These are phyloP conservation scores for Colletotrichum agaves DNA, from an alignment of 2,329 filamentous ascomycete species.

Conservation along the genomic window DNA sequence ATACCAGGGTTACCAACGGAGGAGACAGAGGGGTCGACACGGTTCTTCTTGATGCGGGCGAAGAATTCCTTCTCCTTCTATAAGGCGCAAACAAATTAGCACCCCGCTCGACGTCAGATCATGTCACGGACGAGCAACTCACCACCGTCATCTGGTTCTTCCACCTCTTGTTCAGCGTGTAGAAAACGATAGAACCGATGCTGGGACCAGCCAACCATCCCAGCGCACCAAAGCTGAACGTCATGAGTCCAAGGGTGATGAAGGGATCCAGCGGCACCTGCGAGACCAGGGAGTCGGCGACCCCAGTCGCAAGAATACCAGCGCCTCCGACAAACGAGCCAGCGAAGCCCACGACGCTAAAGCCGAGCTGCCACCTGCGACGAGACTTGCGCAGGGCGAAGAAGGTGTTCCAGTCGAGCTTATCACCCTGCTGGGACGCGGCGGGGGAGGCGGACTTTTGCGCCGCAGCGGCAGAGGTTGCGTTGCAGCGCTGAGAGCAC, in stretches of 20 bases:
- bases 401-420: slow-evolving; percentile 91
- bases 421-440: slow-evolving; percentile 36
- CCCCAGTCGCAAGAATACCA: slow-evolving; percentile 73
- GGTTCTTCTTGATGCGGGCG: slow-evolving; percentile 87
- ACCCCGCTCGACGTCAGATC: not conserved
- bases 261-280: slow-evolving; percentile 89
- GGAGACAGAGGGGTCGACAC: slow-evolving; percentile 89
- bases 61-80: slow-evolving; percentile 96
- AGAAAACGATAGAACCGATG: slow-evolving; percentile 83
- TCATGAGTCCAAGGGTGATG: slow-evolving; percentile 83
- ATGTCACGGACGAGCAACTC: slow-evolving; percentile 46
- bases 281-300: slow-evolving; percentile 76
- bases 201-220: slow-evolving; percentile 92
- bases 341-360: slow-evolving; percentile 74
- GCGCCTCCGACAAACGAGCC: slow-evolving; percentile 71
- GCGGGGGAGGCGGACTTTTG: slow-evolving; percentile 36
- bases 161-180: slow-evolving; percentile 76
- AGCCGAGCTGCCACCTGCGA: slow-evolving; percentile 83
- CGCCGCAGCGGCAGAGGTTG: slow-evolving; percentile 30
- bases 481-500: slow-evolving; percentile 33
- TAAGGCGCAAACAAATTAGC: slow-evolving; percentile 21
- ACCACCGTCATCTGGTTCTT: slow-evolving; percentile 78
- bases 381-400: slow-evolving; percentile 89
- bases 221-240: slow-evolving; percentile 77
- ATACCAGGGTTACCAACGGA: slow-evolving; percentile 86